Conservation (phyloP, 2,329 filamentous ascomycete species). For the Dactylonectria macrodidyma region DNA sequence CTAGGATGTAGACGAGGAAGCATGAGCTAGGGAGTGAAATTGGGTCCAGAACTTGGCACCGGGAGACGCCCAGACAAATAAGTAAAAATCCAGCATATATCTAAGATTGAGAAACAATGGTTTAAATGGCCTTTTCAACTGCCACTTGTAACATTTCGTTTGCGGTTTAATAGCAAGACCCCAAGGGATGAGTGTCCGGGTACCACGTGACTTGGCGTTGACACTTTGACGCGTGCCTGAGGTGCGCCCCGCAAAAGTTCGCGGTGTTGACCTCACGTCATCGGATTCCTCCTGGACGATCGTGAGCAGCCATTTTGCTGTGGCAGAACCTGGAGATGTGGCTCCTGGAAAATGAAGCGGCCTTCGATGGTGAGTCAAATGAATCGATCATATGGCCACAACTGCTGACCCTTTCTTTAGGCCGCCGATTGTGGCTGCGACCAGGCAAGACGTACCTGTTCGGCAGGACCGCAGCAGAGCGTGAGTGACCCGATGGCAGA, state of each 20-base stretch:
- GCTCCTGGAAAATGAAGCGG: conserved; percentile 73
- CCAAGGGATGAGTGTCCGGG: neutral
- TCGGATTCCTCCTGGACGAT: conserved; percentile 29
- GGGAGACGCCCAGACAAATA: too few relatives aligned
- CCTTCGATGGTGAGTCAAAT: conserved; percentile 61
- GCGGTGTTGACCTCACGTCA: conserved; percentile 47
- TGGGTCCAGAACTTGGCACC: too few relatives aligned
- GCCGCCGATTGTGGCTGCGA: conserved; percentile 81
- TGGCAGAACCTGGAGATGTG: conserved; percentile 65
- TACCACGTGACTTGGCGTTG: conserved; percentile 48
- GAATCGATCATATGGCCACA: neutral
- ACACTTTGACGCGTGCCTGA: conserved; percentile 35
- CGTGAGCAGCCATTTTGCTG: conserved; percentile 38
- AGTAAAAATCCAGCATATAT: too few relatives aligned
- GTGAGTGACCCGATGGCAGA: conserved; percentile 58
- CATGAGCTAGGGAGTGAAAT: too few relatives aligned
- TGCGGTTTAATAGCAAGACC: neutral
- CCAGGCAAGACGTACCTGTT: conserved; percentile 90
- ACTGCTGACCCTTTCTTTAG: conserved; percentile 42
- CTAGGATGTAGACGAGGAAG: too few relatives aligned
- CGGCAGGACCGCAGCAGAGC: conserved; percentile 80
- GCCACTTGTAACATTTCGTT: too few relatives aligned
- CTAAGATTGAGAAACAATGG: too few relatives aligned
- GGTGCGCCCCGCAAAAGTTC: conserved; percentile 39
- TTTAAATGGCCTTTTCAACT: too few relatives aligned